Conservation (phyloP, 257 asterid species). For the Solanum chiquidenum region DNA sequence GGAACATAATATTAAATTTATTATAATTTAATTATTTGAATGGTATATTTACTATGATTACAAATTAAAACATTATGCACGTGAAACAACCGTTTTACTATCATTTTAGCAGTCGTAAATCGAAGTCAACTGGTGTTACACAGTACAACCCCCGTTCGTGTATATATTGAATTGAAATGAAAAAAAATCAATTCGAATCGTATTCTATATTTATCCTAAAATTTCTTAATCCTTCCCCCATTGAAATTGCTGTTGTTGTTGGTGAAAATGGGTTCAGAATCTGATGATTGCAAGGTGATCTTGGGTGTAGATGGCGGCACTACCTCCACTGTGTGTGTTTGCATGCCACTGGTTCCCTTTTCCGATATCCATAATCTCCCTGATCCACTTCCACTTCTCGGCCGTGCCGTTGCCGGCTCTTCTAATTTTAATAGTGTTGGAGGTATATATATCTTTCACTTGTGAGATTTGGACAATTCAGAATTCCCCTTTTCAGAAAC, state of each 20-base stretch:
- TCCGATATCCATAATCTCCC: slow-evolving; percentile 26
- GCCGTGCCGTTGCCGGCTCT: slow-evolving; percentile 77
- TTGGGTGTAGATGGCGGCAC: slow-evolving; percentile 34
- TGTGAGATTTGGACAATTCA: background rate
- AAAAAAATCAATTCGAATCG: background rate
- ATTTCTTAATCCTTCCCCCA: background rate
- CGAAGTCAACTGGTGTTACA: background rate
- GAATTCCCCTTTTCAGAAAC: background rate
- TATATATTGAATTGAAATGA: no score
- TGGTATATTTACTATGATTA: no score
- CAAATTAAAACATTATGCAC: background rate
- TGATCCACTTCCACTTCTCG: slow-evolving; percentile 68
- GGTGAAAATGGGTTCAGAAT: slow-evolving; percentile 19
- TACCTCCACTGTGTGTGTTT: slow-evolving; percentile 18
- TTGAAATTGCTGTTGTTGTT: background rate
- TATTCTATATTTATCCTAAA: background rate
- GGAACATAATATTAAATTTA: background rate
- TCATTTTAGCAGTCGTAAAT: background rate
- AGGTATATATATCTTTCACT: slow-evolving; percentile 25
- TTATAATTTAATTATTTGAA: no score
- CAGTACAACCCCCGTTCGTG: background rate
- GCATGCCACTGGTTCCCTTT: background rate
- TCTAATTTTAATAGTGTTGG: slow-evolving; percentile 96
- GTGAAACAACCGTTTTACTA: background rate
- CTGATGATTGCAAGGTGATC: slow-evolving; percentile 14